Percentiles rank a stretch among this genome's conserved stretches.
Evolutionary conservation across 2,329 filamentous ascomycete species (phyloP).

Genomic region (Alternaria hordeiaustralica): DNA sequence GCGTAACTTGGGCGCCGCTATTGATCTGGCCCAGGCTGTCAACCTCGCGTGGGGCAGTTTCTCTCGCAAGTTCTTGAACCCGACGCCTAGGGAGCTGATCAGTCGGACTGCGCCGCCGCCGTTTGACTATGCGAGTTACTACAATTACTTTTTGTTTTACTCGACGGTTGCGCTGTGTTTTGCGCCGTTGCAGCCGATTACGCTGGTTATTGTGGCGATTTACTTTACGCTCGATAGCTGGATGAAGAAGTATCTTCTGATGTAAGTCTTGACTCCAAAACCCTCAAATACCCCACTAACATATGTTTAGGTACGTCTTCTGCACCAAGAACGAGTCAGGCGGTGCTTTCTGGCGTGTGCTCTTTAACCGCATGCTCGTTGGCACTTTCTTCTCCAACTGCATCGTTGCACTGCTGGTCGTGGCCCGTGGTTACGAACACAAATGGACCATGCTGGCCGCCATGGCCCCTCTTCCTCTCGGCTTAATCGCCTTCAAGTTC

Average conservation of each 20-base stretch:
- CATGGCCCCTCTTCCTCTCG: conserved; percentile 75
- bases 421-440: conserved; percentile 62
- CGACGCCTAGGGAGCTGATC: conserved; percentile 89
- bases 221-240: conserved; percentile 89
- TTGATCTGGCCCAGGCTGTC: conserved; percentile 89
- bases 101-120: conserved; percentile 89
- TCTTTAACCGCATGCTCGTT: conserved; percentile 94
- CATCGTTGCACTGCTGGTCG: conserved; percentile 77
- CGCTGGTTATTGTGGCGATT: conserved; percentile 82
- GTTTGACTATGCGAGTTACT: conserved; percentile 96
- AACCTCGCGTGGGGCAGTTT: conserved; percentile 85
- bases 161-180: conserved; percentile 87
- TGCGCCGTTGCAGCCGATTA: conserved; percentile 82
- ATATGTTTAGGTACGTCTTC: conserved; percentile 68
- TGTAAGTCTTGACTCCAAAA: conserved; percentile 56
- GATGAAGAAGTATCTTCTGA: conserved; percentile 91
- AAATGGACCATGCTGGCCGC: conserved; percentile 67
- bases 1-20: conserved; percentile 89
- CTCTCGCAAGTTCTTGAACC: conserved; percentile 80
- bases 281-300: background rate
- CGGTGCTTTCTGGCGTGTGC: conserved; percentile 86
- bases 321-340: conserved; percentile 97
- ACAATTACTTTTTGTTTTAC: conserved; percentile 98
- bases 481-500: conserved; percentile 84
- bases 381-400: conserved; percentile 78